Base-by-base conservation (phyloP, 1,139 yeast species). In the Yamadazyma friedrichii region DNA sequence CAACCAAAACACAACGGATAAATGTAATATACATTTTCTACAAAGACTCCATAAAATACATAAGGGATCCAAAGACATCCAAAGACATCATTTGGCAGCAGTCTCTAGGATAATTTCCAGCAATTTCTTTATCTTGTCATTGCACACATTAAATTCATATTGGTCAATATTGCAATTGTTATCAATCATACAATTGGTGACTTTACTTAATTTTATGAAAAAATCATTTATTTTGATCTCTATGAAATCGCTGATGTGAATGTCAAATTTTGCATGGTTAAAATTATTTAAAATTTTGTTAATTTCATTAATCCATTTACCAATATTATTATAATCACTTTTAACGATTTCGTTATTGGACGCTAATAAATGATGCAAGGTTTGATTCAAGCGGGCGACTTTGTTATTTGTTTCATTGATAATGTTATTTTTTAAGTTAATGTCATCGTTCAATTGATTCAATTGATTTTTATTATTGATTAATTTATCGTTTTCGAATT, bases 241-340 rank as follows among this genome's bases (percentile, higher is more conserved):
- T 5, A 42, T 36, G 8, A 25, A 13, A 6, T 45, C 50, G 10
- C 43, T 38, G 5, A 58, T 45, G 6, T 36, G 36, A 15, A 56
- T 43, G 12, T 49, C 43, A 16, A 50, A 39, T 26, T 41, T 41
- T 15, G 55, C 33, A 11, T 43, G 40, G 2, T 55, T 46, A 41
- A 61, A 57, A 13, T 47, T 47, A 16, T 52, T 40, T 38, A 66
- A 45, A 4, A 65, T 49, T 13, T 56, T 60, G 36, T 57, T 63
- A 54, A 62, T 54, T 31, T 59, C 61, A 36, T 56, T 55, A 29
- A 62, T 52, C 70, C 68, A 64, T 40, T 59, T 59, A 17, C 66
- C 68, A 24, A 62, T 60, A 13, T 50, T 42, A 26, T 54, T 49
- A 35, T 46, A 42, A 29, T 44, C 39, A 24, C 34, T 31, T 28